Evolutionary conservation across 108 stramenopile genomes (phyloP).

Genomic region (Nitzschia sp.): DNA sequence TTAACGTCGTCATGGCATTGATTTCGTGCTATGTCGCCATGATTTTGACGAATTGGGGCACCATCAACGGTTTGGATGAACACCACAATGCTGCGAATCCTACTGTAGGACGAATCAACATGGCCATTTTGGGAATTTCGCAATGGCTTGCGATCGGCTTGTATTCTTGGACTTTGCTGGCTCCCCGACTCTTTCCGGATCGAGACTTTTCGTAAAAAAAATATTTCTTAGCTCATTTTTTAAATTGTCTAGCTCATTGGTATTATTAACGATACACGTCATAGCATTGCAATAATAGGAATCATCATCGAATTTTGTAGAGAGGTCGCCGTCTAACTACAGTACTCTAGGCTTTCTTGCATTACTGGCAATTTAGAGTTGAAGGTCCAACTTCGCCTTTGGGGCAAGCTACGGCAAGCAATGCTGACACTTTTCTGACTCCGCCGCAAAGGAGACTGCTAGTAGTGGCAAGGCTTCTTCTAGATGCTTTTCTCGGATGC

Average conservation of each 20-base stretch:
- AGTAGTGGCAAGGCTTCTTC: not conserved
- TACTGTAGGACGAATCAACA: constrained; percentile 78
- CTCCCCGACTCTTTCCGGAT: constrained; percentile 87
- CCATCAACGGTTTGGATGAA: constrained; percentile 53
- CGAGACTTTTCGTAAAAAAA: constrained; percentile 90
- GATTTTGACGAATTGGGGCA: constrained; percentile 94
- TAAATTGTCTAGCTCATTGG: too few species aligned
- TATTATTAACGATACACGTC: too few species aligned
- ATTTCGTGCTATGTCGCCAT: constrained; percentile 86
- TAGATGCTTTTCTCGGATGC: not conserved
- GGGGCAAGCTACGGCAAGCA: too few species aligned
- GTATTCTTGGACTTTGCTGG: constrained; percentile 91
- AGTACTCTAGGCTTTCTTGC: too few species aligned
- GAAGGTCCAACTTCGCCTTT: too few species aligned
- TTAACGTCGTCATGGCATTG: constrained; percentile 85
- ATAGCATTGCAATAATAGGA: too few species aligned
- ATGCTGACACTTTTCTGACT: too few species aligned
- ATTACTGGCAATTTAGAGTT: too few species aligned
- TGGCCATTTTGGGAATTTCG: constrained; percentile 87
- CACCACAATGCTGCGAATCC: constrained; percentile 79
- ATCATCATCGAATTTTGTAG: too few species aligned
- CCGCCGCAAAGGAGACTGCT: too few species aligned
- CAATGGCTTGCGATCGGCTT: constrained; percentile 86
- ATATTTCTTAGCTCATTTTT: too few species aligned
- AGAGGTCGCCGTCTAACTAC: too few species aligned